Evolutionary conservation across 306 rosid genomes (phyloP).

Genomic region (Prunus salicina): DNA sequence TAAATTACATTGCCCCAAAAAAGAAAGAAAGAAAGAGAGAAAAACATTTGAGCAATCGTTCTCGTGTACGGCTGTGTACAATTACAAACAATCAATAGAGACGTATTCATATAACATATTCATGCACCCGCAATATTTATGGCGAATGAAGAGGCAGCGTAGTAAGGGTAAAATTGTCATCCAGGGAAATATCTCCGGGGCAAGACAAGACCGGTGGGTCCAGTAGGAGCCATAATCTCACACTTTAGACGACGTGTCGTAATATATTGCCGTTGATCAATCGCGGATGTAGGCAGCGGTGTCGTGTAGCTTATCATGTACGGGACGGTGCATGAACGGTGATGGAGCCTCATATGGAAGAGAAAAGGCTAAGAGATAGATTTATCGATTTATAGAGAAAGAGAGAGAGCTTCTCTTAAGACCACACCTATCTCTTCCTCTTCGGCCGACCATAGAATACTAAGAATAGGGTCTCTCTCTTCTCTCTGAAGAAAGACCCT

Average conservation of each 20-base stretch:
- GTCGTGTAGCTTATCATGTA: neutral
- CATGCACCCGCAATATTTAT: neutral
- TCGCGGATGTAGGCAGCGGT: neutral
- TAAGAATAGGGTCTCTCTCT: slow-evolving; percentile 23
- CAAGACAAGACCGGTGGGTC: neutral
- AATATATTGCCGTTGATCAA: neutral
- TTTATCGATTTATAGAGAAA: neutral
- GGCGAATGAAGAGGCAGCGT: slow-evolving; percentile 6
- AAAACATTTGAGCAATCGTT: neutral
- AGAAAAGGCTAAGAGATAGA: neutral
- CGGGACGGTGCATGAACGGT: slow-evolving; percentile 11
- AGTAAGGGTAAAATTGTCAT: slow-evolving; percentile 14
- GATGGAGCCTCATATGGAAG: neutral
- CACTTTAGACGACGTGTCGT: slow-evolving; percentile 1
- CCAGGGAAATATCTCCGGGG: neutral
- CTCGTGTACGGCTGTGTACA: slow-evolving; percentile 30
- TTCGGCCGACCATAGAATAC: slow-evolving; percentile 27
- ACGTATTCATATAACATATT: neutral
- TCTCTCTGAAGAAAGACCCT: slow-evolving; percentile 22
- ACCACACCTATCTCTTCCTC: slow-evolving; percentile 42
- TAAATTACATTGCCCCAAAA: neutral
- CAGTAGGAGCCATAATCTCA: neutral
- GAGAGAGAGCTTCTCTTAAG: slow-evolving; percentile 13
- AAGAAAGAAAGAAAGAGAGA: neutral
- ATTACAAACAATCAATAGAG: neutral